Percentiles rank a stretch among this genome's conserved stretches.
Evolutionary conservation across 805 yeast genomes (phyloP).

Genomic region (Wickerhamiella domercqiae): DNA sequence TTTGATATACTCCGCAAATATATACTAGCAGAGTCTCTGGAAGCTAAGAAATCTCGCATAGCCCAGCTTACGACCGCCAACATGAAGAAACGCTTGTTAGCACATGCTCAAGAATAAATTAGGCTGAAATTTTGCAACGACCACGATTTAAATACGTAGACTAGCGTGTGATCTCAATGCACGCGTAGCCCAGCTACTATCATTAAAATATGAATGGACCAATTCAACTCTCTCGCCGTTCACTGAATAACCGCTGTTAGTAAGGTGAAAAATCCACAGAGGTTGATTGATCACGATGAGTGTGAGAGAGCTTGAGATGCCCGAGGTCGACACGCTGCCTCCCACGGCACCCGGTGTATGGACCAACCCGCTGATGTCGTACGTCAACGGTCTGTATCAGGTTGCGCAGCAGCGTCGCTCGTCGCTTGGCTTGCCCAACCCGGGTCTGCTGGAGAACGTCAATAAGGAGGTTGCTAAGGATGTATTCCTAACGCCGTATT

Average conservation of each 20-base stretch:
- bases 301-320: constrained; percentile 5
- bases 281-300: neutral
- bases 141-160: too few species aligned
- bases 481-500: constrained; percentile 76
- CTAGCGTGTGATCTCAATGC: too few species aligned
- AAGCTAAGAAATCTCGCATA: constrained; percentile 11
- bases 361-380: constrained; percentile 14
- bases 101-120: neutral
- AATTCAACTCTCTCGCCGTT: too few species aligned
- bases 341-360: constrained; percentile 15
- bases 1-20: constrained; percentile 8
- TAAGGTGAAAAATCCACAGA: neutral
- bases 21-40: constrained; percentile 13
- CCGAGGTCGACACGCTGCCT: constrained; percentile 13
- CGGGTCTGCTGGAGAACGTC: constrained; percentile 88
- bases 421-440: constrained; percentile 70
- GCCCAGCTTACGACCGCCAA: constrained; percentile 10
- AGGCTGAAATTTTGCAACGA: too few species aligned
- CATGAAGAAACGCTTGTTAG: constrained; percentile 12
- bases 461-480: constrained; percentile 89
- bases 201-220: too few species aligned
- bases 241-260: neutral
- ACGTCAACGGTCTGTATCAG: constrained; percentile 11
- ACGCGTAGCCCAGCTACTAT: too few species aligned
- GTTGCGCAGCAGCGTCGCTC: constrained; percentile 47